Percentiles rank a stretch among this genome's conserved stretches.
phyloP scores from a whole-genome alignment of 306 rosid species.

The Cucurbita moschata region DNA sequence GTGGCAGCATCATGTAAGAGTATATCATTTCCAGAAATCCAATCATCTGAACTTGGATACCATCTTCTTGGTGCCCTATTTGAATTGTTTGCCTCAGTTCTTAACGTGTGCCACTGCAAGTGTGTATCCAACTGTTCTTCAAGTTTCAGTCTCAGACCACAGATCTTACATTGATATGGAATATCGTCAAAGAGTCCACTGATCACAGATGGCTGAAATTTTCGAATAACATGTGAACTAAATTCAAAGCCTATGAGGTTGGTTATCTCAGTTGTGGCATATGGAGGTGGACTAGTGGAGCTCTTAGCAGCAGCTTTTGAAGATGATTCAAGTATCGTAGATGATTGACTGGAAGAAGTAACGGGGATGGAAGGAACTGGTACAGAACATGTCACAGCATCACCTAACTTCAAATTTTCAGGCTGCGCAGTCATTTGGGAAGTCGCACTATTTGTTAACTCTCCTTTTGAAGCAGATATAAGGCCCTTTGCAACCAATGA shows the following conservation, averaged over 20 bases:
- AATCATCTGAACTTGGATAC: conserved; percentile 39
- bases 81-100: conserved; percentile 22
- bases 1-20: conserved; percentile 13
- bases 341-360: conserved; percentile 24
- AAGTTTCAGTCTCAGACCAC: conserved; percentile 41
- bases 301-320: conserved; percentile 19
- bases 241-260: conserved; percentile 56
- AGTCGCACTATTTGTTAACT: conserved; percentile 18
- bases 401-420: conserved; percentile 25
- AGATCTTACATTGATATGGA: conserved; percentile 42
- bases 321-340: conserved; percentile 21
- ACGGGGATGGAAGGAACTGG: conserved; percentile 32
- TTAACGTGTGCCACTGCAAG: conserved; percentile 57
- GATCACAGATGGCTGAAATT: conserved; percentile 52
- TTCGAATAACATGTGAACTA: conserved; percentile 49
- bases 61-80: conserved; percentile 42
- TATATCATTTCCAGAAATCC: conserved; percentile 43
- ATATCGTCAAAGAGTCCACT: conserved; percentile 39
- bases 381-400: conserved; percentile 18
- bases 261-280: conserved; percentile 26
- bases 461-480: conserved; percentile 54
- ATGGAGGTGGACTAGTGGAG: conserved; percentile 16
- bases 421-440: conserved; percentile 18
- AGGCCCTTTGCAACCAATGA: conserved; percentile 82
- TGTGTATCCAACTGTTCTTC: conserved; percentile 50